These are phyloP conservation scores for Dalbergia cultrata DNA, from an alignment of 306 rosid species.

Conservation along the genomic window DNA sequence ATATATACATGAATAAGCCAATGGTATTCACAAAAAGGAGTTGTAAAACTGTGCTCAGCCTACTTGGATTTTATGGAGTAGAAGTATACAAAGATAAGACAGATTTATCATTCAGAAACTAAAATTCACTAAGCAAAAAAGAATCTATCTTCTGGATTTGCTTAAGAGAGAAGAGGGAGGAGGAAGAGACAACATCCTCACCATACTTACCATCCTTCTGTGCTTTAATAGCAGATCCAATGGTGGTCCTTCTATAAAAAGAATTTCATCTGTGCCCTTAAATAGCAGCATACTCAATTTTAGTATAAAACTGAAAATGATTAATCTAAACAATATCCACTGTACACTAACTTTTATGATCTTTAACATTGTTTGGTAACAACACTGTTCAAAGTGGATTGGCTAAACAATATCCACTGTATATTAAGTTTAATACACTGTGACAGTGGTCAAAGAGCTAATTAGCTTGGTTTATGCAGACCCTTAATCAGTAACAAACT, in stretches of 20 bases:
- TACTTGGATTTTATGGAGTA: not conserved
- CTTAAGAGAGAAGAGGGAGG: not conserved
- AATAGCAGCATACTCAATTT: no score
- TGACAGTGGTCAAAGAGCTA: not conserved
- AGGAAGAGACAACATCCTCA: not conserved
- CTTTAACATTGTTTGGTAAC: no score
- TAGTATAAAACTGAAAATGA: no score
- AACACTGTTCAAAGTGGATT: not conserved
- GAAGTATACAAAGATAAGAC: not conserved
- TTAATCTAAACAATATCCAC: no score
- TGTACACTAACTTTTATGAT: no score
- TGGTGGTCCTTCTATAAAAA: not conserved
- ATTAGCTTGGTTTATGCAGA: not conserved
- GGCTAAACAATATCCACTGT: not conserved
- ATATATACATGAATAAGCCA: slow-evolving; percentile 23
- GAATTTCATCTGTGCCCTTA: not conserved
- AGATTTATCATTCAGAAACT: not conserved
- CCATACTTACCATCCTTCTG: not conserved
- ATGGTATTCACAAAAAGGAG: slow-evolving; percentile 12
- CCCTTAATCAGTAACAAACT: not conserved
- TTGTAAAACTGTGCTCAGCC: no score
- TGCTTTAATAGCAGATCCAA: not conserved
- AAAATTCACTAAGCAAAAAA: not conserved
- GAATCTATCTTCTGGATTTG: not conserved
- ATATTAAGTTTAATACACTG: not conserved